A percentile compares a stretch with the other conserved stretches of the same genome.
These are phyloP conservation scores for Pichia sp. DNA, from an alignment of 1,139 yeast species.

Conservation along the genomic window DNA sequence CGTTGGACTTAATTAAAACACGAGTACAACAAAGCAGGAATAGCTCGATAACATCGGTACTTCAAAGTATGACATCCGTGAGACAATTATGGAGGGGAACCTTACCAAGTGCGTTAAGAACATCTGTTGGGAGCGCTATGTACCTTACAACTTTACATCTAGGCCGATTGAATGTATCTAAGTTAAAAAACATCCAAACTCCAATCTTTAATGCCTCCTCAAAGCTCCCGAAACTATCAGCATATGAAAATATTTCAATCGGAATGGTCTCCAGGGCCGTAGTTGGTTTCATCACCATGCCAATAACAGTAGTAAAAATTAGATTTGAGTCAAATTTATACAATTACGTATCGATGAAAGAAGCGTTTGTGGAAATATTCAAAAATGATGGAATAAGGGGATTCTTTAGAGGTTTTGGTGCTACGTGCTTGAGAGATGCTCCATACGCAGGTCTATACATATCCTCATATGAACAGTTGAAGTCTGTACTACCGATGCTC, in stretches of 20 bases:
- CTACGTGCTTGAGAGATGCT: constrained; percentile 86
- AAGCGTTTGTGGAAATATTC: constrained; percentile 60
- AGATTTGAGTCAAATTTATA: constrained; percentile 79
- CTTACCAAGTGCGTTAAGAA: constrained; percentile 80
- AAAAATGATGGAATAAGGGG: constrained; percentile 51
- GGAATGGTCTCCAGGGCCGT: constrained; percentile 79
- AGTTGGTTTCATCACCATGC: constrained; percentile 93
- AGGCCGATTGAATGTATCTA: constrained; percentile 52
- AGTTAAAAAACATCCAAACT: constrained; percentile 19
- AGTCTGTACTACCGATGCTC: constrained; percentile 34
- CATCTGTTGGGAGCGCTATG: constrained; percentile 86
- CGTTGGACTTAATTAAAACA: constrained; percentile 85
- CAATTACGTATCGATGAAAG: constrained; percentile 59
- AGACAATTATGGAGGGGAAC: constrained; percentile 88
- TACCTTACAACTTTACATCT: constrained; percentile 71
- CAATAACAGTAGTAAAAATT: constrained; percentile 90
- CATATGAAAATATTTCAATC: constrained; percentile 62
- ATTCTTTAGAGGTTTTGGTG: constrained; percentile 82
- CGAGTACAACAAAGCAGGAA: constrained; percentile 70
- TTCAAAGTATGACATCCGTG: constrained; percentile 44
- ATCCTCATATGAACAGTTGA: constrained; percentile 72
- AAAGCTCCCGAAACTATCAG: constrained; percentile 65
- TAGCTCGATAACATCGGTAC: constrained; percentile 39
- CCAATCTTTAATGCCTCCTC: constrained; percentile 29
- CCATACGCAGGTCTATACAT: constrained; percentile 96